Evolutionary conservation across 441 rosid species (phyloP).

Genomic region (Sinapis alba): DNA sequence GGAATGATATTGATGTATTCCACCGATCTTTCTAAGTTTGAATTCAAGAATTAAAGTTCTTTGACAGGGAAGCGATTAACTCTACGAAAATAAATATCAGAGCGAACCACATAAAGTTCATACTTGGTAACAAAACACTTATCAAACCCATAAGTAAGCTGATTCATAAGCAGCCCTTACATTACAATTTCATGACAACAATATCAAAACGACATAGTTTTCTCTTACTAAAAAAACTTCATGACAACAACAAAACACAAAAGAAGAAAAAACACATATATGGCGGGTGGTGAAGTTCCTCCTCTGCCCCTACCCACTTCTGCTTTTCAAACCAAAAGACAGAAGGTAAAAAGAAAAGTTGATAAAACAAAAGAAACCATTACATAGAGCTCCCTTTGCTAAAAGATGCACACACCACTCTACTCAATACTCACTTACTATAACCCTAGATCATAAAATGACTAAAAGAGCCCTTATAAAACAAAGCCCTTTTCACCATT

Average conservation of each 20-base stretch:
- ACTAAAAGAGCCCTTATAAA: constrained; percentile 34
- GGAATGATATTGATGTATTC: neutral
- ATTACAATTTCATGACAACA: constrained; percentile 4
- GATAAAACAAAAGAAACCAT: constrained; percentile 6
- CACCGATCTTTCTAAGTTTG: neutral
- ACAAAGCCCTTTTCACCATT: constrained; percentile 29
- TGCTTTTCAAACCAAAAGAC: constrained; percentile 21
- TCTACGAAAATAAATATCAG: neutral
- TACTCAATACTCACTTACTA: constrained; percentile 13
- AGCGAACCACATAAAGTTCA: neutral
- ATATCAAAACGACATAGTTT: too few species aligned
- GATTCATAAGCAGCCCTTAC: constrained; percentile 1
- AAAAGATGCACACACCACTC: constrained; percentile 32
- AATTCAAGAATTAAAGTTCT: neutral
- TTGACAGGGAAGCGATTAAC: neutral
- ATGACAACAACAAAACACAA: neutral
- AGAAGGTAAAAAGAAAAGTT: constrained; percentile 11
- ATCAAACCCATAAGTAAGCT: neutral
- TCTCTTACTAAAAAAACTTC: too few species aligned
- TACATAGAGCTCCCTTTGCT: constrained; percentile 31
- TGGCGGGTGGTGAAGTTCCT: constrained; percentile 37
- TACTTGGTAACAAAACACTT: constrained; percentile 11
- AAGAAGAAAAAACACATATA: neutral
- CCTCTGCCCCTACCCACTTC: constrained; percentile 39
- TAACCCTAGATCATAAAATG: constrained; percentile 34